A percentile compares a stretch with the other conserved stretches of the same genome.
Conservation (phyloP, 768 basidiomycete species). For the Crucibulum laeve region DNA sequence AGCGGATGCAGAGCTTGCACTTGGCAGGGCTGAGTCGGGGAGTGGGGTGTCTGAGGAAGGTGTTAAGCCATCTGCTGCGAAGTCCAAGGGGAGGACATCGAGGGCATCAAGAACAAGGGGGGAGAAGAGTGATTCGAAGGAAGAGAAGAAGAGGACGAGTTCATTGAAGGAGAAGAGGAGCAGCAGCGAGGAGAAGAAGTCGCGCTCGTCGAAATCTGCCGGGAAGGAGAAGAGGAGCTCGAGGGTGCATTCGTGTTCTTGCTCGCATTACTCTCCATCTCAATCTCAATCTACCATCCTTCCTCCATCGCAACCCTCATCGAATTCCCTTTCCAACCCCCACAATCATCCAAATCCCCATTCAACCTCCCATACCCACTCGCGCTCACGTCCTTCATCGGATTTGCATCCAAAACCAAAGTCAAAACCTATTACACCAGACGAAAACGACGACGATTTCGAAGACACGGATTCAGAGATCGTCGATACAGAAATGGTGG, state of each 20-base stretch:
- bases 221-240: background rate
- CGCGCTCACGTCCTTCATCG: background rate
- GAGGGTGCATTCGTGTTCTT: background rate
- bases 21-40: background rate
- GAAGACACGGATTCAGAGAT: no score
- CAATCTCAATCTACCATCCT: background rate
- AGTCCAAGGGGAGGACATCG: no score
- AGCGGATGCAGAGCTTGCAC: slow-evolving; percentile 4
- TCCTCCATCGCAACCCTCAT: background rate
- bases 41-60: background rate
- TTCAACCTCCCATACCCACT: background rate
- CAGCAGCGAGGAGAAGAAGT: no score
- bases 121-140: background rate
- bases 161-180: background rate
- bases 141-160: background rate
- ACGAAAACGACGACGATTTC: background rate
- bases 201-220: no score
- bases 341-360: background rate
- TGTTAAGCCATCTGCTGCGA: background rate
- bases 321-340: background rate
- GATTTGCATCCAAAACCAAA: no score
- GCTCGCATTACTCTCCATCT: background rate
- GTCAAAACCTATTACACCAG: background rate
- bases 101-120: background rate
- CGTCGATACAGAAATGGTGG: no score